Percentiles rank a stretch among this genome's conserved stretches.
Conservation (phyloP, 2,329 filamentous ascomycete genomes). For the Fusarium pseudocircinatum region DNA sequence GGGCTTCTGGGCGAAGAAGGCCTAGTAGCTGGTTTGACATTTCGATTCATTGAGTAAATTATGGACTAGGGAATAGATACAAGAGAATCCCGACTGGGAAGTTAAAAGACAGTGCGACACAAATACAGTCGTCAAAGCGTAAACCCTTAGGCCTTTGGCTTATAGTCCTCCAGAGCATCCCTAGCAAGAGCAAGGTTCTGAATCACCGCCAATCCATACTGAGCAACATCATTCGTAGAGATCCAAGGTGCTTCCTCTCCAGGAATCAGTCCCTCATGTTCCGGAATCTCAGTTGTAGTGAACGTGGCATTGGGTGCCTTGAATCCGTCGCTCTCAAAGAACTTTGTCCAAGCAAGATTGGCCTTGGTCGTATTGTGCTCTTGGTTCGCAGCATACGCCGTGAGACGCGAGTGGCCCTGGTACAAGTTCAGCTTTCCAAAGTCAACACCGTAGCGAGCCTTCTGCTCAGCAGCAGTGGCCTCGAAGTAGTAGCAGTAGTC, state of each 20-base stretch:
- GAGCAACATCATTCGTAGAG: conserved; percentile 64
- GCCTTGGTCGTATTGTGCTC: conserved; percentile 59
- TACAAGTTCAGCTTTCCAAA: conserved; percentile 60
- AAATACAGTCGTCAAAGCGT: not conserved
- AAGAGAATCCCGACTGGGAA: not conserved
- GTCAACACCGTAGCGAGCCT: conserved; percentile 59
- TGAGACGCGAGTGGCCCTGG: conserved; percentile 68
- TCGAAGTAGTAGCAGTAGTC: conserved; percentile 70
- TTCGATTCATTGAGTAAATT: not conserved
- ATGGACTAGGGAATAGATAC: not conserved
- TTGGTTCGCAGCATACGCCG: conserved; percentile 61
- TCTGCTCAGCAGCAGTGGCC: conserved; percentile 60
- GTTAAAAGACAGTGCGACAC: not conserved
- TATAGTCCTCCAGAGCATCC: conserved; percentile 25
- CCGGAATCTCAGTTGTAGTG: conserved; percentile 51
- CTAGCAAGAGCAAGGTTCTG: conserved; percentile 59
- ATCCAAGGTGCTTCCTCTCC: conserved; percentile 67
- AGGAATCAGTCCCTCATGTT: conserved; percentile 55
- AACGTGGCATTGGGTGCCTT: conserved; percentile 48
- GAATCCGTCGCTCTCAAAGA: conserved; percentile 59
- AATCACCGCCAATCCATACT: conserved; percentile 67
- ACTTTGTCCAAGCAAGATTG: conserved; percentile 63
- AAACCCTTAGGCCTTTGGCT: not conserved
- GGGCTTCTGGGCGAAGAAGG: too few relatives aligned
- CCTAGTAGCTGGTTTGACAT: not conserved